These are phyloP conservation scores for Lodderomyces oxycetoniae DNA, from an alignment of 1,139 yeast species.

Conservation along the genomic window DNA sequence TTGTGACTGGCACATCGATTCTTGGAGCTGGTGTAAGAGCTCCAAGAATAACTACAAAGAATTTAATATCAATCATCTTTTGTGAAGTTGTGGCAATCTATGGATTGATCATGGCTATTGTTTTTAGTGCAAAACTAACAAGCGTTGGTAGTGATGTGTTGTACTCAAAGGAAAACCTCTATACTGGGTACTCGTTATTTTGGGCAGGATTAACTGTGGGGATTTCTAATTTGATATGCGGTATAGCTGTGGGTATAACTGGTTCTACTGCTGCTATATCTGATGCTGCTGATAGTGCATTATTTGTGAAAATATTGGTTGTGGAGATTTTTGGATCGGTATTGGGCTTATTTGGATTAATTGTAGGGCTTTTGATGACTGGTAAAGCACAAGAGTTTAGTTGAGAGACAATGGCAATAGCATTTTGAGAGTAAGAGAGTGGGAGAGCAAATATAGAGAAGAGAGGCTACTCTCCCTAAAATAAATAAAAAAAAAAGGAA, in stretches of 20 bases:
- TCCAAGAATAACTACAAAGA: constrained; percentile 95
- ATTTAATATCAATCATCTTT: constrained; percentile 91
- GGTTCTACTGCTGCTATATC: constrained; percentile 98
- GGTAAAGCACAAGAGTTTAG: constrained; percentile 84
- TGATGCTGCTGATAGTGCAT: constrained; percentile 95
- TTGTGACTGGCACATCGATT: constrained; percentile 90
- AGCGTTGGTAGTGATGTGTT: constrained; percentile 58
- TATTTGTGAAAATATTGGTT: constrained; percentile 93
- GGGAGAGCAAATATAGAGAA: background rate
- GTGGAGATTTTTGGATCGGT: constrained; percentile 97
- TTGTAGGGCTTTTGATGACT: constrained; percentile 96
- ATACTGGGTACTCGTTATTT: constrained; percentile 89
- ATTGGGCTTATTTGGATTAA: constrained; percentile 87
- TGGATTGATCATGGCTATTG: constrained; percentile 97
- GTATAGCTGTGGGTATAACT: constrained; percentile 94
- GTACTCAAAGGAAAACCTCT: constrained; percentile 78
- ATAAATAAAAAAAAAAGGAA: constrained; percentile 1
- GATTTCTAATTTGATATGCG: constrained; percentile 87
- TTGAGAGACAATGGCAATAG: constrained; percentile 19
- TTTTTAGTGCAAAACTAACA: constrained; percentile 86
- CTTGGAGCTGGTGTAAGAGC: constrained; percentile 98
- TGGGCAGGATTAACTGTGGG: constrained; percentile 99
- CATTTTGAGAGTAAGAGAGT: constrained; percentile 45
- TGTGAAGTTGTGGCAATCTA: constrained; percentile 99
- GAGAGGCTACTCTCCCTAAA: no score